Evolutionary conservation across 306 rosid genomes (phyloP).

Genomic region (Prunus persica): DNA sequence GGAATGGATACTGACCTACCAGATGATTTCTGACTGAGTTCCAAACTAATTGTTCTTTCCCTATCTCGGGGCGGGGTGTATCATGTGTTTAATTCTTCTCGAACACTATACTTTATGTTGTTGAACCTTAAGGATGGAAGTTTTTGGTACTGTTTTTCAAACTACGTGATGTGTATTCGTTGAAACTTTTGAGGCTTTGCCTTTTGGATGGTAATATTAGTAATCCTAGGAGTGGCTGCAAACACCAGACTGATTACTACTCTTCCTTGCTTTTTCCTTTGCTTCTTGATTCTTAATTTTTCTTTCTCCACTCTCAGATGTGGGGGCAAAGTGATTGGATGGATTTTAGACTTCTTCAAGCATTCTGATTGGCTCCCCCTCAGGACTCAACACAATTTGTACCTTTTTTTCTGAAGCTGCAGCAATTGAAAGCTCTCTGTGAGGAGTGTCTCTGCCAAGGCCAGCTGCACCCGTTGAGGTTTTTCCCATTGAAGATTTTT

Average conservation of each 20-base stretch:
- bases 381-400: conserved; percentile 51
- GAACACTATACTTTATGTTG: not conserved
- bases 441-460: conserved; percentile 39
- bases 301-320: conserved; percentile 64
- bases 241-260: not conserved
- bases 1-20: not conserved
- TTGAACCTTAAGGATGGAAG: not conserved
- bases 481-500: conserved; percentile 38
- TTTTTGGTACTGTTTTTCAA: not conserved
- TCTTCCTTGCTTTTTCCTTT: not conserved
- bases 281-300: conserved; percentile 24
- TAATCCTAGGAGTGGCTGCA: not conserved
- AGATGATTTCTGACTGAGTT: not conserved
- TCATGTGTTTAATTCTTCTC: not conserved
- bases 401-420: conserved; percentile 53
- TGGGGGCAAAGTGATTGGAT: conserved; percentile 69
- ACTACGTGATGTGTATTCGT: not conserved
- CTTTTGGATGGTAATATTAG: not conserved
- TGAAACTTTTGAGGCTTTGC: not conserved
- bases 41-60: not conserved
- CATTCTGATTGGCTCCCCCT: conserved; percentile 38
- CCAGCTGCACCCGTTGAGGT: conserved; percentile 22
- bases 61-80: not conserved
- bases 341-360: conserved; percentile 36
- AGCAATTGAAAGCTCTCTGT: conserved; percentile 47